These are phyloP conservation scores for Silene conica DNA, from an alignment of 148 eudicot genomes.

Conservation along the genomic window DNA sequence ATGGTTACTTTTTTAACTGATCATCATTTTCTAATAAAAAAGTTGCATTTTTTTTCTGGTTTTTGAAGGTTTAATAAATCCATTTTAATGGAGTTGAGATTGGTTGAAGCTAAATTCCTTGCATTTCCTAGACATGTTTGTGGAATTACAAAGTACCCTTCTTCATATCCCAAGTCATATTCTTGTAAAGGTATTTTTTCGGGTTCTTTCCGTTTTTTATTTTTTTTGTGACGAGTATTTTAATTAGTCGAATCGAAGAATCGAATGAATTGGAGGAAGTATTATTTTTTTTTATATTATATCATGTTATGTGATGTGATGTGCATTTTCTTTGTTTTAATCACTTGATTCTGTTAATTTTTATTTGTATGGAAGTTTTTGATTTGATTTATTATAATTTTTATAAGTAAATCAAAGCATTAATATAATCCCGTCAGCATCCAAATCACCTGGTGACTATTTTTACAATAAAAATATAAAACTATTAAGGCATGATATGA, in stretches of 20 bases:
- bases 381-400: background rate
- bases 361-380: background rate
- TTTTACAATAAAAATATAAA: no score
- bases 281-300: no score
- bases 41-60: constrained; percentile 6
- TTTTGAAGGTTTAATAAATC: background rate
- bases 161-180: constrained; percentile 16
- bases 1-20: background rate
- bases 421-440: background rate
- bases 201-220: background rate
- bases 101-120: constrained; percentile 19
- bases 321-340: no score
- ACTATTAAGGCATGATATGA: no score
- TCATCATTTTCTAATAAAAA: background rate
- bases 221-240: no score
- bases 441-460: no score
- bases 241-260: no score
- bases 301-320: background rate
- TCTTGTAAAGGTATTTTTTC: constrained; percentile 19
- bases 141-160: constrained; percentile 3
- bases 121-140: constrained; percentile 15
- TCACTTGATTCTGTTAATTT: background rate
- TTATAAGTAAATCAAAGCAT: no score
- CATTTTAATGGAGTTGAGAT: constrained; percentile 22
- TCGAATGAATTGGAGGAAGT: no score